These are phyloP conservation scores for Penicillium egyptiacum DNA, from an alignment of 495 filamentous ascomycete species.

Conservation along the genomic window DNA sequence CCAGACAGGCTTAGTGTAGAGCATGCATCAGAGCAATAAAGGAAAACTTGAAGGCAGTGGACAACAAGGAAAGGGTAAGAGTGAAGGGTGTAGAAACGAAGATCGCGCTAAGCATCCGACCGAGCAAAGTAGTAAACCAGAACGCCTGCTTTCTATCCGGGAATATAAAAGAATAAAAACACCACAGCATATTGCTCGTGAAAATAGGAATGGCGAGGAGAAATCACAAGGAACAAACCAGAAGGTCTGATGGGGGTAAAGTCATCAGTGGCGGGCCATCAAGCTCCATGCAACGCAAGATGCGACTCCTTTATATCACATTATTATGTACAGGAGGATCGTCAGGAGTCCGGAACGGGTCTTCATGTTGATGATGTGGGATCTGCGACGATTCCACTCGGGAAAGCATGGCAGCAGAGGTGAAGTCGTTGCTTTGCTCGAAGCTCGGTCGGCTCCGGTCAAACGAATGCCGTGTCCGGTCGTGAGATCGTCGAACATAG, in stretches of 20 bases:
- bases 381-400: conserved; percentile 76
- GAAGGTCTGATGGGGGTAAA: conserved; percentile 22
- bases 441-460: conserved; percentile 64
- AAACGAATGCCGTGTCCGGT: conserved; percentile 63
- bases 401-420: conserved; percentile 77
- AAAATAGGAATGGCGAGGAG: conserved; percentile 20
- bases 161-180: conserved; percentile 41
- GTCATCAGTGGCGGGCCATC: conserved; percentile 39
- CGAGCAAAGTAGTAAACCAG: conserved; percentile 35
- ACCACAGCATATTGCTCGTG: conserved; percentile 37
- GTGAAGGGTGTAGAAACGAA: conserved; percentile 15
- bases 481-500: conserved; percentile 72
- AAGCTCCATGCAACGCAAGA: conserved; percentile 31
- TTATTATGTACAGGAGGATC: conserved; percentile 40
- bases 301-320: conserved; percentile 28
- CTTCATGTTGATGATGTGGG: conserved; percentile 22
- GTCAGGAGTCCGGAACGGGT: conserved; percentile 39
- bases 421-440: conserved; percentile 86
- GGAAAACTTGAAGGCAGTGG: conserved; percentile 11
- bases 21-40: conserved; percentile 20
- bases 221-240: conserved; percentile 31
- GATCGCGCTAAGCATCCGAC: conserved; percentile 38
- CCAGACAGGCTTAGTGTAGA: conserved; percentile 22
- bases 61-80: conserved; percentile 13
- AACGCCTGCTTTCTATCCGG: conserved; percentile 51